A percentile compares a stretch with the other conserved stretches of the same genome.
Evolutionary conservation across 1,284 basidiomycete species (phyloP).

Genomic region (Mycosarcoma maydis): DNA sequence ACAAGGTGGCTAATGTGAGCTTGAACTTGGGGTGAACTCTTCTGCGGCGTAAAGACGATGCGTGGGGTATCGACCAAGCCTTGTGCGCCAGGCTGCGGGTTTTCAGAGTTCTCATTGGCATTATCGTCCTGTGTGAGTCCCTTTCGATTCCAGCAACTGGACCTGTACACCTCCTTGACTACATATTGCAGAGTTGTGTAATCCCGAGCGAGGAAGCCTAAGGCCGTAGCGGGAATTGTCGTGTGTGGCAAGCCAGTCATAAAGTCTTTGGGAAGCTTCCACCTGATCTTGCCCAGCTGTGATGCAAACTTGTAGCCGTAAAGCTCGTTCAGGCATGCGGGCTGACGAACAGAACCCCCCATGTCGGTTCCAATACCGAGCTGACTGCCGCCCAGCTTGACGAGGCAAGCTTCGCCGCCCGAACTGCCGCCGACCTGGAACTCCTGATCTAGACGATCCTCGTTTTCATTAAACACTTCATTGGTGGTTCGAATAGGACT

Average conservation of each 20-base stretch:
- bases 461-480: no score
- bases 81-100: not conserved
- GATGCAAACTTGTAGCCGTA: constrained; percentile 28
- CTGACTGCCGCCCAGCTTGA: constrained; percentile 38
- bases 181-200: constrained; percentile 4
- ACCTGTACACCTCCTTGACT: not conserved
- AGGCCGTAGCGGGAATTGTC: constrained; percentile 31
- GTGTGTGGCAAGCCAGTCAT: constrained; percentile 42
- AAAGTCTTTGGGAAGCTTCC: constrained; percentile 26
- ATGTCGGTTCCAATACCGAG: constrained; percentile 53
- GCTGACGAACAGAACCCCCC: constrained; percentile 55
- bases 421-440: constrained; percentile 52
- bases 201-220: constrained; percentile 17
- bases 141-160: not conserved
- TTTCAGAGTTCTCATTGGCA: not conserved
- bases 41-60: constrained; percentile 19
- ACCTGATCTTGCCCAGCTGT: constrained; percentile 3
- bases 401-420: constrained; percentile 49
- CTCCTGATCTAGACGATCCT: constrained; percentile 1
- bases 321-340: constrained; percentile 34
- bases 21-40: constrained; percentile 20
- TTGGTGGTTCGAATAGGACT: no score
- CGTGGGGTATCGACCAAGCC: constrained; percentile 13
- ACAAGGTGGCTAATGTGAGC: constrained; percentile 8
- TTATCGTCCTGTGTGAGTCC: not conserved